Conservation (phyloP, 257 asterid species). For the Plantago ovata region DNA sequence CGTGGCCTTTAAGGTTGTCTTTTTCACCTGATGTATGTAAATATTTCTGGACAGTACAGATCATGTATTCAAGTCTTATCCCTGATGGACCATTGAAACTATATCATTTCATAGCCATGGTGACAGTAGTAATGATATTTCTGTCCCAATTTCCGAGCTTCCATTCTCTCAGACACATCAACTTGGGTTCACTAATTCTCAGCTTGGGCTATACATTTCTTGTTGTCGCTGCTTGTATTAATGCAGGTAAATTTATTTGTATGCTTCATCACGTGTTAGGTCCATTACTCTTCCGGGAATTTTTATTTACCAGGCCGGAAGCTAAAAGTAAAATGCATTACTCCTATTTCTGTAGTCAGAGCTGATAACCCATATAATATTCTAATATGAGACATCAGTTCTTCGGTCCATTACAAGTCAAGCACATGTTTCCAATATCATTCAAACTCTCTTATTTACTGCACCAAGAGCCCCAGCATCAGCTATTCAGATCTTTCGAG, state of each 20-base stretch:
- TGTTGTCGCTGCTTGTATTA: constrained; percentile 85
- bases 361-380: not conserved
- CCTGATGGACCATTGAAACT: constrained; percentile 71
- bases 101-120: constrained; percentile 87
- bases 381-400: not conserved
- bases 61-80: constrained; percentile 72
- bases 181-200: constrained; percentile 67
- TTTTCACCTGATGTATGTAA: constrained; percentile 6
- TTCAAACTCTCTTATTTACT: not conserved
- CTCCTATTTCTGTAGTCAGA: not conserved
- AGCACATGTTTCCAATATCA: not conserved
- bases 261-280: not conserved
- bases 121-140: constrained; percentile 69
- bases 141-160: constrained; percentile 92
- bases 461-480: too few species aligned
- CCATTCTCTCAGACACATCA: constrained; percentile 94
- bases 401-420: constrained; percentile 3
- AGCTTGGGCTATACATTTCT: constrained; percentile 81
- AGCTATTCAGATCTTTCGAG: too few species aligned
- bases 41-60: constrained; percentile 38
- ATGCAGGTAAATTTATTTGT: constrained; percentile 46
- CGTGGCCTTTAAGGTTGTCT: constrained; percentile 1
- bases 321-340: too few species aligned
- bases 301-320: too few species aligned
- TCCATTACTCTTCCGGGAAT: too few species aligned